Percentiles rank a stretch among this genome's conserved stretches.
These are phyloP conservation scores for Xylaria sp. DNA, from an alignment of 2,329 filamentous ascomycete genomes.

Conservation along the genomic window DNA sequence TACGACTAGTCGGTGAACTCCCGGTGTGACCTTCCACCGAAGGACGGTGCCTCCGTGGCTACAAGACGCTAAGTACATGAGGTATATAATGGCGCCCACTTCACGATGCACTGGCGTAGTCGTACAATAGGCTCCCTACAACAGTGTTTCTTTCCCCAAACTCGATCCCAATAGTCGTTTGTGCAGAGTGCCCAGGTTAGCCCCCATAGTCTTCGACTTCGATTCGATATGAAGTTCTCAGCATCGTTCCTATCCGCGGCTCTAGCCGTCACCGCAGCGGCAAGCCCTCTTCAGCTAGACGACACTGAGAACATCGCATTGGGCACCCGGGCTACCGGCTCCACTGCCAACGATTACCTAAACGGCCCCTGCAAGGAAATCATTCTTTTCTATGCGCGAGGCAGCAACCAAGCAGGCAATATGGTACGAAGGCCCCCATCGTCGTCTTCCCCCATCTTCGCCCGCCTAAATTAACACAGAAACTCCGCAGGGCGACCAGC, in stretches of 20 bases:
- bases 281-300: constrained; percentile 22
- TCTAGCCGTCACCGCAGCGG: background rate
- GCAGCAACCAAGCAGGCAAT: constrained; percentile 8
- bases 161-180: background rate
- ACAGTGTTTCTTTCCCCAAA: background rate
- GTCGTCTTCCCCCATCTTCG: too few species aligned
- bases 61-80: background rate
- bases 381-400: constrained; percentile 22
- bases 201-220: background rate
- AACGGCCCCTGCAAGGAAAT: constrained; percentile 22
- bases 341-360: constrained; percentile 22
- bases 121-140: background rate
- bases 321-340: constrained; percentile 19
- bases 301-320: constrained; percentile 7
- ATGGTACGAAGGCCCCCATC: constrained; percentile 9
- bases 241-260: constrained; percentile 9
- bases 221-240: constrained; percentile 17
- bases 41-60: background rate
- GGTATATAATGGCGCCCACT: constrained; percentile 1
- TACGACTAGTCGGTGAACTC: background rate
- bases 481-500: constrained; percentile 6
- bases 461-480: too few species aligned
- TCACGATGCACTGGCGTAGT: background rate
- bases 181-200: background rate
- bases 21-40: background rate